Evolutionary conservation across 495 filamentous ascomycete genomes (phyloP).

Genomic region (Hypoxylon trugodes): DNA sequence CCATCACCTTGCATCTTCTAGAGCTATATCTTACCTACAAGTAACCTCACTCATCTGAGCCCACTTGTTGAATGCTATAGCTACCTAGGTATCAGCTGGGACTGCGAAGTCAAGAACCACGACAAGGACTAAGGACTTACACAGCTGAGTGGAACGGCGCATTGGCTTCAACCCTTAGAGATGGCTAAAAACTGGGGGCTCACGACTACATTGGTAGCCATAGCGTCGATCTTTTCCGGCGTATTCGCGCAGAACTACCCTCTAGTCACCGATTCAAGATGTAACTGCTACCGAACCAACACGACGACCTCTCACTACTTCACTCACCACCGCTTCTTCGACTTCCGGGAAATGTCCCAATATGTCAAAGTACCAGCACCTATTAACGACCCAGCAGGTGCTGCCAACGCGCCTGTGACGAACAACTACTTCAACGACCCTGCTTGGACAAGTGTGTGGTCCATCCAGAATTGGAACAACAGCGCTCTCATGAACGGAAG

Average conservation of each 20-base stretch:
- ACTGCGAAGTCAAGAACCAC: background rate
- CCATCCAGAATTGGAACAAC: constrained; percentile 68
- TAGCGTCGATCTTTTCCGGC: constrained; percentile 12
- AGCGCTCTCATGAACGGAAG: constrained; percentile 38
- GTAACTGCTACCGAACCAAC: constrained; percentile 59
- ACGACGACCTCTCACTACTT: constrained; percentile 63
- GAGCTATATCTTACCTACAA: constrained; percentile 1
- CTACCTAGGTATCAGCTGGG: background rate
- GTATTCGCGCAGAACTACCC: constrained; percentile 44
- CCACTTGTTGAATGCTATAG: background rate
- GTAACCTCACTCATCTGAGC: constrained; percentile 1
- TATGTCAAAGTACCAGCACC: constrained; percentile 49
- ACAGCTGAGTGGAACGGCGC: background rate
- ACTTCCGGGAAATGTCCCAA: constrained; percentile 64
- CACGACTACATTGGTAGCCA: constrained; percentile 16
- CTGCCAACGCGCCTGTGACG: constrained; percentile 43
- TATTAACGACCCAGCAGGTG: constrained; percentile 42
- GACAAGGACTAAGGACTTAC: background rate
- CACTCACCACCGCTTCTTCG: constrained; percentile 70
- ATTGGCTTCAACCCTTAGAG: background rate
- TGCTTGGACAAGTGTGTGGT: constrained; percentile 62
- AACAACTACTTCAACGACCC: constrained; percentile 51
- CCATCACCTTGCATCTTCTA: background rate
- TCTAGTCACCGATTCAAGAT: constrained; percentile 54
- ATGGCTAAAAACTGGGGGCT: constrained; percentile 25